A percentile compares a stretch with the other conserved stretches of the same genome.
phyloP scores from a whole-genome alignment of 441 rosid species.

The Croton laevigatus region DNA sequence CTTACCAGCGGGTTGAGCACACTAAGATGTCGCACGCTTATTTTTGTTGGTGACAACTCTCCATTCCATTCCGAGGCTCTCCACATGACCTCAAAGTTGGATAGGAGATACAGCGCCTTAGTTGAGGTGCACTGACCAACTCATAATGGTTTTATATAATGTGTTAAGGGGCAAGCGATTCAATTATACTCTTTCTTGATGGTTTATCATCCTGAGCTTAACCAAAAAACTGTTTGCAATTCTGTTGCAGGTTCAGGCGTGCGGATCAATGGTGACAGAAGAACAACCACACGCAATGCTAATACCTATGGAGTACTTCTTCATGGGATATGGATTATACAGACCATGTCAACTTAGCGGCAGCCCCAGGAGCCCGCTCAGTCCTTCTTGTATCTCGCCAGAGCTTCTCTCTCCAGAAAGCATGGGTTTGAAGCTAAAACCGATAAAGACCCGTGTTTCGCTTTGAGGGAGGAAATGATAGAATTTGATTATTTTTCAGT shows the following conservation, averaged over 20 bases:
- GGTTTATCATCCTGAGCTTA: too few relatives aligned
- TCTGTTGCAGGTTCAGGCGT: constrained; percentile 67
- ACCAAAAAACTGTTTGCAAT: neutral
- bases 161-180: neutral
- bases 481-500: neutral
- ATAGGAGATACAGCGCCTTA: constrained; percentile 73
- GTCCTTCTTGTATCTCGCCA: constrained; percentile 73
- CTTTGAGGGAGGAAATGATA: constrained; percentile 16
- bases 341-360: constrained; percentile 50
- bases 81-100: constrained; percentile 72
- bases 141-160: neutral
- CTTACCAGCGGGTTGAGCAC: constrained; percentile 56
- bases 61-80: constrained; percentile 77
- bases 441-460: constrained; percentile 68
- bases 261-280: constrained; percentile 92
- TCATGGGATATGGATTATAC: constrained; percentile 80
- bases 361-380: constrained; percentile 89
- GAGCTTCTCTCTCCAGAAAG: constrained; percentile 96
- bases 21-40: constrained; percentile 69
- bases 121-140: constrained; percentile 54
- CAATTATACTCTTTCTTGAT: neutral
- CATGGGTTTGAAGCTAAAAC: constrained; percentile 96
- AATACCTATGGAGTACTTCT: constrained; percentile 84
- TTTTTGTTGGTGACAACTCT: constrained; percentile 84
- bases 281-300: constrained; percentile 98